These are phyloP conservation scores for Gracilaria caudata DNA, from an alignment of 23 red algal genomes.

Conservation along the genomic window DNA sequence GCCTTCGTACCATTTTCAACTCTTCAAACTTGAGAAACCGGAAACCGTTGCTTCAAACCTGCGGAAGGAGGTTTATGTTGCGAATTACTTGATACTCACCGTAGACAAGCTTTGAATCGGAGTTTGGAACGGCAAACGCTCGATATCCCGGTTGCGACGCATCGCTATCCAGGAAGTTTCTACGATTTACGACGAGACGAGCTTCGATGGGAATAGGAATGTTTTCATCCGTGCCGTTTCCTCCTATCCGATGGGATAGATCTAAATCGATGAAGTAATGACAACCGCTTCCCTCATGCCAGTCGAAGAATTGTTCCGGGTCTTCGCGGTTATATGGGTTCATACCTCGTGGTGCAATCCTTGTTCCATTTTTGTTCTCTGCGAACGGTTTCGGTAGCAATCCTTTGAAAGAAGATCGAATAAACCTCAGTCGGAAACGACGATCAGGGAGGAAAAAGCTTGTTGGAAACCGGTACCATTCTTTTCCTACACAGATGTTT, in stretches of 20 bases:
- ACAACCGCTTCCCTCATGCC: slow-evolving; percentile 13
- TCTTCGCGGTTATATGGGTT: slow-evolving; percentile 49
- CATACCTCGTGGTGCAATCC: slow-evolving; percentile 1
- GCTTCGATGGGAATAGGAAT: slow-evolving; percentile 25
- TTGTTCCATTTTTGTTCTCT: slow-evolving; percentile 37
- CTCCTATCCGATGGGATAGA: background rate
- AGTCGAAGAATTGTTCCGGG: slow-evolving; percentile 42
- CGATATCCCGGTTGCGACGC: slow-evolving; percentile 32
- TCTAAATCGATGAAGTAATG: slow-evolving; percentile 39
- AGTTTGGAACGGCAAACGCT: slow-evolving; percentile 22
- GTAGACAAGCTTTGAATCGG: slow-evolving; percentile 26
- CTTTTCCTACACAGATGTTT: slow-evolving; percentile 86
- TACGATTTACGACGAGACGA: background rate
- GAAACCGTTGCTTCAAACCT: background rate
- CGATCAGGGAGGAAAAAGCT: slow-evolving; percentile 85
- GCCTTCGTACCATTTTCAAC: too few relatives aligned
- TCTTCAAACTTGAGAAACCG: too few relatives aligned
- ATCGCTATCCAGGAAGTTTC: slow-evolving; percentile 35
- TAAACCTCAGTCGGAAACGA: slow-evolving; percentile 71
- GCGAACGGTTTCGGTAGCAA: slow-evolving; percentile 51
- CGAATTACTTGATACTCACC: slow-evolving; percentile 29
- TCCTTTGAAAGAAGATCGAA: slow-evolving; percentile 44
- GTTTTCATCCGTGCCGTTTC: background rate
- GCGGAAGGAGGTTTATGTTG: slow-evolving; percentile 17
- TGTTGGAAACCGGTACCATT: slow-evolving; percentile 95